phyloP scores from a whole-genome alignment of 495 filamentous ascomycete genomes.

The Stereocaulon alpinum region DNA sequence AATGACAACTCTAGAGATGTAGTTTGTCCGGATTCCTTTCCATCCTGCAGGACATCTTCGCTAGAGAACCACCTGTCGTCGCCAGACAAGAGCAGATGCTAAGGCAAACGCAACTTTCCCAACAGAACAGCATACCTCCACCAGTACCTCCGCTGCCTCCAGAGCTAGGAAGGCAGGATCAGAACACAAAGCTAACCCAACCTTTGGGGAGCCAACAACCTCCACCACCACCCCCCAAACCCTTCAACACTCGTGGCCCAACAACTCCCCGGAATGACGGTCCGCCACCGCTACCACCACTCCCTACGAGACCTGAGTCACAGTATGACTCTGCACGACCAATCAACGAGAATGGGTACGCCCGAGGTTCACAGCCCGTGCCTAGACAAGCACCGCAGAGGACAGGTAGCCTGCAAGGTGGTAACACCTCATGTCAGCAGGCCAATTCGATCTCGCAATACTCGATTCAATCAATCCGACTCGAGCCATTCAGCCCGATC shows the following conservation, averaged over 20 bases:
- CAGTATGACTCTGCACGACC: not conserved
- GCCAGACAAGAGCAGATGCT: slow-evolving; percentile 51
- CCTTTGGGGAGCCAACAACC: slow-evolving; percentile 5
- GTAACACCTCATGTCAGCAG: not conserved
- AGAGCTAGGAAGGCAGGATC: slow-evolving; percentile 37
- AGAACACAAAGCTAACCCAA: slow-evolving; percentile 6
- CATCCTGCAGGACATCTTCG: slow-evolving; percentile 78
- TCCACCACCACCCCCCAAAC: slow-evolving; percentile 22
- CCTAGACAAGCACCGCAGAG: slow-evolving; percentile 6
- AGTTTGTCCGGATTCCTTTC: slow-evolving; percentile 70
- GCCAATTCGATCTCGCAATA: not conserved
- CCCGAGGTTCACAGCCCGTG: not conserved
- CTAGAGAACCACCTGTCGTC: slow-evolving; percentile 86
- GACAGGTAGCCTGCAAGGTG: not conserved
- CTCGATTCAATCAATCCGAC: not conserved
- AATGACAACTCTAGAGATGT: slow-evolving; percentile 50
- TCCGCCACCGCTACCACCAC: slow-evolving; percentile 19
- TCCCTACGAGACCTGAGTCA: slow-evolving; percentile 1
- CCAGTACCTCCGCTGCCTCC: slow-evolving; percentile 62
- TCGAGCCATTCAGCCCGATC: not conserved
- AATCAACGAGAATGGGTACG: not conserved
- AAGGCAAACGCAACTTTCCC: slow-evolving; percentile 28
- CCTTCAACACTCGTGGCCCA: slow-evolving; percentile 10
- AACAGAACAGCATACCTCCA: slow-evolving; percentile 44
- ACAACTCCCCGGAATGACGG: not conserved